Percentiles rank a stretch among this genome's conserved stretches.
phyloP scores from a whole-genome alignment of 202 grass and related monocot species.

The Cymbopogon flexuosus region DNA sequence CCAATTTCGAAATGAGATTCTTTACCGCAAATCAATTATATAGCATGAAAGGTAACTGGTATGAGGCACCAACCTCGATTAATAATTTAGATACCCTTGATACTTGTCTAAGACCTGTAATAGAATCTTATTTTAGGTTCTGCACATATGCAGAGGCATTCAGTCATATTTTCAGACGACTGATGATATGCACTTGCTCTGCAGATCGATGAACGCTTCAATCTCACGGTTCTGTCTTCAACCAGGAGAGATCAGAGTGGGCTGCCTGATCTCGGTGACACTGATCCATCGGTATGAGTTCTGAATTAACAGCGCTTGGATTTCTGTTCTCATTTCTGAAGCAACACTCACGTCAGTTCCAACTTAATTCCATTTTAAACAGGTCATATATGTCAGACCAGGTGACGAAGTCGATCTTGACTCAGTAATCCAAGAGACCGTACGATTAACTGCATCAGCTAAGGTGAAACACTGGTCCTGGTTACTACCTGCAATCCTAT shows the following conservation, averaged over 20 bases:
- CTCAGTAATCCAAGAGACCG: slow-evolving; percentile 66
- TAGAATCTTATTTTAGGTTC: background rate
- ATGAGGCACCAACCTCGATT: background rate
- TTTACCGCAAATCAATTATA: background rate
- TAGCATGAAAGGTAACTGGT: background rate
- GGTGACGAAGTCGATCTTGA: slow-evolving; percentile 66
- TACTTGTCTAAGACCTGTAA: background rate
- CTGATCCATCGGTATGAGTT: slow-evolving; percentile 55
- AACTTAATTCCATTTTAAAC: background rate
- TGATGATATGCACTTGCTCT: background rate
- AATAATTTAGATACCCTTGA: background rate
- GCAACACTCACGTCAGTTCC: background rate
- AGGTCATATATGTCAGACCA: slow-evolving; percentile 80
- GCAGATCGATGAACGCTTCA: slow-evolving; percentile 74
- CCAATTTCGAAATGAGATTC: background rate
- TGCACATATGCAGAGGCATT: background rate
- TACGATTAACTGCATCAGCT: slow-evolving; percentile 53
- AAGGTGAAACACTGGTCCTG: slow-evolving; percentile 38
- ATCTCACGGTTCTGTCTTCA: slow-evolving; percentile 65
- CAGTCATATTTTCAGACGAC: background rate
- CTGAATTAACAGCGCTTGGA: background rate
- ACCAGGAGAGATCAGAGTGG: slow-evolving; percentile 46
- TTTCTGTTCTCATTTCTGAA: background rate
- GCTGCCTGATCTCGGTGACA: slow-evolving; percentile 56
- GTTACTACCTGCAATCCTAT: background rate